Base-by-base conservation (phyloP, 2,329 filamentous ascomycete species). In the Colletotrichum kahawae region DNA sequence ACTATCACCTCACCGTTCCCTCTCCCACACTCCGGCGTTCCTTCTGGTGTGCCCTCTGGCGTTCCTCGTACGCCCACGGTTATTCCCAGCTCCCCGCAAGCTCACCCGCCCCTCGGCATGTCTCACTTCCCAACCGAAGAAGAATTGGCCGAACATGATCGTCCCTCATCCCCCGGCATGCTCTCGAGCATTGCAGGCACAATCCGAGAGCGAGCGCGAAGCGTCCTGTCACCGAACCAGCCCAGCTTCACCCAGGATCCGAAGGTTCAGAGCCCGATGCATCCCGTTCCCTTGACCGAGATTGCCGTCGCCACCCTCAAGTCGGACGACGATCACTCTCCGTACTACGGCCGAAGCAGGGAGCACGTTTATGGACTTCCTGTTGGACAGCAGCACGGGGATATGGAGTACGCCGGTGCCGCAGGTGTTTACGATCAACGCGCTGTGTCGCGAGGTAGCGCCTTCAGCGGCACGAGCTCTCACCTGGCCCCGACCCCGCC, bases 71-170 rank as follows among this genome's bases (percentile, higher is more conserved):
- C 77, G 57, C 69, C 80, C 74, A 67, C 66, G n/a, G 70, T 76
- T 76, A 54, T 76, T 7, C 59, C 74, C 6, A 48, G 33, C 9
- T 66, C 74, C 5, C 74, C 74, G 8, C 34, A 48, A 43, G 74
- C 66, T 1, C 94, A 97, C 81, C 95, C 94, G 2, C 95, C 95
- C 0, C 86, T 98, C 10, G 96, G 96, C 63, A 97, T 98, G 95
- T 94, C 95, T 1, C 92, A 91, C 43, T 95, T 98, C 81, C 95
- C 95, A 0, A 89, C 90, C 21, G 90, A 93, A 12, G 90, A 93
- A 24, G 91, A 93, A 69, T 86, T 91, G 13, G 87, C 89, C 38
- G 90, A 91, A 54, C 85, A 89, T 75, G 85, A 91, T 36, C 84
- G 87, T 62, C 87, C 88, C 43, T 84, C 83, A 43, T 87, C 87